Conservation (phyloP, 148 eudicot genomes). For the Rhododendron henanense region DNA sequence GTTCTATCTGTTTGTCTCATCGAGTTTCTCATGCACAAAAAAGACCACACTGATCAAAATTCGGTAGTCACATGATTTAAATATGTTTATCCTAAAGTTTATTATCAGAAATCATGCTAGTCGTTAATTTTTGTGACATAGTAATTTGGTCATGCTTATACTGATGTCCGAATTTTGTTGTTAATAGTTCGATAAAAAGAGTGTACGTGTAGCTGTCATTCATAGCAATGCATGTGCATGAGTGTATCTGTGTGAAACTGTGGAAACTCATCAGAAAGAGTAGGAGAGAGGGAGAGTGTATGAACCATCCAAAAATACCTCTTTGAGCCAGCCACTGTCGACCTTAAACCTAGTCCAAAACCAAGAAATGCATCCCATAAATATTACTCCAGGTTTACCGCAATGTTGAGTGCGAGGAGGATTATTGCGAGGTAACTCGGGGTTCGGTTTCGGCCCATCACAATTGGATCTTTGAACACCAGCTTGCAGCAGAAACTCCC, state of each 20-base stretch:
- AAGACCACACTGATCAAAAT: no score
- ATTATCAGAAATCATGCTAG: no score
- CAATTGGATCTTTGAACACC: no score
- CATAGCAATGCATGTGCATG: no score
- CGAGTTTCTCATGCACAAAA: no score
- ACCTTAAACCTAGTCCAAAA: neutral
- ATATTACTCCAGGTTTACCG: neutral
- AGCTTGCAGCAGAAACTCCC: constrained; percentile 22
- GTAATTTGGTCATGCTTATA: neutral
- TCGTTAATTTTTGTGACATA: neutral
- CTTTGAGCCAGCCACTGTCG: neutral
- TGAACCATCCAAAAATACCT: neutral
- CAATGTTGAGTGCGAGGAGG: neutral
- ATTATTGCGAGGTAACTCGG: no score
- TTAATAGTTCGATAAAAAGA: no score
- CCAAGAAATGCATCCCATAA: neutral
- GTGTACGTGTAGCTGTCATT: no score
- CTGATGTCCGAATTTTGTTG: neutral
- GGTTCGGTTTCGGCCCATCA: no score
- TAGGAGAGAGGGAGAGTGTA: neutral
- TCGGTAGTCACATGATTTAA: neutral
- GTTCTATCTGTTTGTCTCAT: no score
- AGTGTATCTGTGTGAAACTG: no score
- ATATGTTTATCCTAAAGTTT: neutral
- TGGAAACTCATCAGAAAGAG: no score